These are phyloP conservation scores for Fusarium sp. DNA, from an alignment of 2,329 filamentous ascomycete species.

Conservation along the genomic window DNA sequence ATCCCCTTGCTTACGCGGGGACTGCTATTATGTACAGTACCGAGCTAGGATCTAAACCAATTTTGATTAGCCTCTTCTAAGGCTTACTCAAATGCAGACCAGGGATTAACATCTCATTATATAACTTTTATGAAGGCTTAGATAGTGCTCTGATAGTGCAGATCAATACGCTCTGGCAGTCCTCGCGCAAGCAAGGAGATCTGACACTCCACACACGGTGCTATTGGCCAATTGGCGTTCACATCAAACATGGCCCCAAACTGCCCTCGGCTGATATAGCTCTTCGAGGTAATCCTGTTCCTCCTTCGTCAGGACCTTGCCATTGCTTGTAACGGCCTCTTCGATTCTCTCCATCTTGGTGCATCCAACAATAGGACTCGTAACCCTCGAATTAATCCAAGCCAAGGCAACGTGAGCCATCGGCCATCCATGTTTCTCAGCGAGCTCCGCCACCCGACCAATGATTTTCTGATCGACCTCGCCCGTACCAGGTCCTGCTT, in stretches of 20 bases:
- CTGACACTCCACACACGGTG: too few relatives aligned
- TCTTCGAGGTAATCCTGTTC: not conserved
- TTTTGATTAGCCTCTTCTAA: too few relatives aligned
- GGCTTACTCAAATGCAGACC: too few relatives aligned
- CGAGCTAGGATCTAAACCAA: too few relatives aligned
- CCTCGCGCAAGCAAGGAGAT: too few relatives aligned
- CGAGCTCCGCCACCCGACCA: conserved; percentile 61
- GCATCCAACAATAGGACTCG: conserved; percentile 72
- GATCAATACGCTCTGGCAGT: too few relatives aligned
- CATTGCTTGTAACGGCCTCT: conserved; percentile 34
- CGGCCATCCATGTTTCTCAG: conserved; percentile 65
- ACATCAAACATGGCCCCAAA: not conserved
- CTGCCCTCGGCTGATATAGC: not conserved
- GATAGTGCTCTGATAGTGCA: too few relatives aligned
- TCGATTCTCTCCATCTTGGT: conserved; percentile 68
- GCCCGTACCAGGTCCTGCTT: not conserved
- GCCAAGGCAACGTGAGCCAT: conserved; percentile 75
- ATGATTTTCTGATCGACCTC: not conserved
- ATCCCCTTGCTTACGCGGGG: too few relatives aligned
- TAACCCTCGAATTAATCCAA: conserved; percentile 67
- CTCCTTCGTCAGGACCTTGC: not conserved
- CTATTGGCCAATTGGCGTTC: too few relatives aligned
- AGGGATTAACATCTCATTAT: too few relatives aligned
- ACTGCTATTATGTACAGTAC: too few relatives aligned
- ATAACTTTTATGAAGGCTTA: too few relatives aligned